A percentile compares a stretch with the other conserved stretches of the same genome.
Evolutionary conservation across 2,329 filamentous ascomycete species (phyloP).

Genomic region (Colletotrichum lini): DNA sequence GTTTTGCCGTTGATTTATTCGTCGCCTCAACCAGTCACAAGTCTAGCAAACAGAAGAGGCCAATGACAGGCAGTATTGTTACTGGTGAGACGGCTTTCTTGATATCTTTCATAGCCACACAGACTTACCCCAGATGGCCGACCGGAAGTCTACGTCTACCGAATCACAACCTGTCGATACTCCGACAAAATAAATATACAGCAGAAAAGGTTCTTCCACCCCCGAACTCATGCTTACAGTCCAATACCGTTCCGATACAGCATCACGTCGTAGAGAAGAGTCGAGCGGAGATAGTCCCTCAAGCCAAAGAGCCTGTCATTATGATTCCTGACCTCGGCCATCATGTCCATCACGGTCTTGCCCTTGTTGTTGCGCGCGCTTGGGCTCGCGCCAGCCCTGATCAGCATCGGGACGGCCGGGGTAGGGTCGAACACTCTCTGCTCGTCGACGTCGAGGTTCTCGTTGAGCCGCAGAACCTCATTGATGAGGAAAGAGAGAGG

Average conservation of each 20-base stretch:
- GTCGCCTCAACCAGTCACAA: too few species aligned
- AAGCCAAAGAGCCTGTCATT: background rate
- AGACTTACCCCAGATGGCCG: too few species aligned
- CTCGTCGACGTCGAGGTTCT: background rate
- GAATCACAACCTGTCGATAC: too few species aligned
- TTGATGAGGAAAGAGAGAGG: background rate
- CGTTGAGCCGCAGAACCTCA: background rate
- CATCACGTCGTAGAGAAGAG: background rate
- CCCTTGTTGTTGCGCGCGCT: background rate
- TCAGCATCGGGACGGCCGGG: background rate
- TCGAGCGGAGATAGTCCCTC: background rate
- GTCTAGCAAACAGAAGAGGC: too few species aligned
- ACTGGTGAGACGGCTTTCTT: too few species aligned
- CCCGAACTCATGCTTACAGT: background rate
- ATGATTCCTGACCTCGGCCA: background rate
- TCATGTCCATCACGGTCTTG: background rate
- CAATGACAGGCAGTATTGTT: too few species aligned
- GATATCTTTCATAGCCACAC: too few species aligned
- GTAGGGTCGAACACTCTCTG: rapidly evolving
- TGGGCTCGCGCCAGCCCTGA: background rate
- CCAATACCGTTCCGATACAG: background rate
- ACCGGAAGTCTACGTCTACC: too few species aligned
- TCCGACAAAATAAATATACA: too few species aligned
- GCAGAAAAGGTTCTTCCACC: background rate
- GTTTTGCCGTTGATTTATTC: too few species aligned